Evolutionary conservation across 805 yeast genomes (phyloP).

Genomic region (Kazachstania viticola): DNA sequence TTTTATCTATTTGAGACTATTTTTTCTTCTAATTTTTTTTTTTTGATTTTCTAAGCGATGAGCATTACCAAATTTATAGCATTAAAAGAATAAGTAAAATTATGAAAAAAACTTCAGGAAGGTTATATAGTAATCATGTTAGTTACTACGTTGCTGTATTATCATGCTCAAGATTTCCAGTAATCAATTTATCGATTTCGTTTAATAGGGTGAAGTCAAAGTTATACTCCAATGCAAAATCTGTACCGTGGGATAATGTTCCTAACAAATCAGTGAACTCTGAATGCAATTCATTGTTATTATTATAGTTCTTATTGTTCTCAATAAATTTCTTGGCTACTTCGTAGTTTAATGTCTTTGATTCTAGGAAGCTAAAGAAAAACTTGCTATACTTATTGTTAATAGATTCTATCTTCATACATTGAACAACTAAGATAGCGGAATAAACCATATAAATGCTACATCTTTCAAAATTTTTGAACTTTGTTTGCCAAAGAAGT

Average conservation of each 20-base stretch:
- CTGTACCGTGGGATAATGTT: constrained; percentile 19
- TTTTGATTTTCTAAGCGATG: too few relatives aligned
- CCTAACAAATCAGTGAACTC: constrained; percentile 19
- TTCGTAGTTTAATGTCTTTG: constrained; percentile 17
- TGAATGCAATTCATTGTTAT: constrained; percentile 8
- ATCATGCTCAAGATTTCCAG: too few relatives aligned
- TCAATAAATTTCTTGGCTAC: constrained; percentile 20
- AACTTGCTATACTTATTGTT: constrained; percentile 7
- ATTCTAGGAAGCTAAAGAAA: constrained; percentile 13
- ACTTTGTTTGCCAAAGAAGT: constrained; percentile 11
- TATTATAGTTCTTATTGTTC: constrained; percentile 4
- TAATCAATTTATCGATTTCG: constrained; percentile 21
- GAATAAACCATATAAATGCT: constrained; percentile 21
- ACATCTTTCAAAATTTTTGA: constrained; percentile 14
- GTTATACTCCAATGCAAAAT: constrained; percentile 23
- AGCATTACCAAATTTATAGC: too few relatives aligned
- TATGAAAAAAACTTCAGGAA: too few relatives aligned
- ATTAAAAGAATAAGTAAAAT: too few relatives aligned
- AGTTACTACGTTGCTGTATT: too few relatives aligned
- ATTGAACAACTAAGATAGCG: constrained; percentile 19
- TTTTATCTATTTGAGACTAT: too few relatives aligned
- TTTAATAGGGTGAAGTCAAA: constrained; percentile 22
- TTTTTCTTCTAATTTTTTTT: too few relatives aligned
- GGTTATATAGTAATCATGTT: too few relatives aligned
- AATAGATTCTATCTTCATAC: constrained; percentile 16